Conservation (phyloP, 2,329 filamentous ascomycete species). For the Diaporthe helianthi region DNA sequence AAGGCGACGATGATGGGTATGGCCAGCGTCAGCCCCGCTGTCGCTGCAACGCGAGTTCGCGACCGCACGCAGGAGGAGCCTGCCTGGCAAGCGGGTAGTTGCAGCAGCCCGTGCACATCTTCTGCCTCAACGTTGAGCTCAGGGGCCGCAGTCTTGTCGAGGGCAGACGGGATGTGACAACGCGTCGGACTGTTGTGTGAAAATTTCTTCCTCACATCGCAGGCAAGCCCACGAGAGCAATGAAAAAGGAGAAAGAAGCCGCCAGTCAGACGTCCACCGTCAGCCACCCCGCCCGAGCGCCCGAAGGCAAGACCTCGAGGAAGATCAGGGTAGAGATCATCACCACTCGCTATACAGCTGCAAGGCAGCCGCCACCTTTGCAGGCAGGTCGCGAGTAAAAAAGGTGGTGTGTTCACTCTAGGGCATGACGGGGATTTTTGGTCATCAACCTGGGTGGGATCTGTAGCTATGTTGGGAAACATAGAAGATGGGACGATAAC, state of each 20-base stretch:
- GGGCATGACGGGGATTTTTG: constrained; percentile 79
- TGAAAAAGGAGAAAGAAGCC: constrained; percentile 46
- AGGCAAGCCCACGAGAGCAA: constrained; percentile 30
- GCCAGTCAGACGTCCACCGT: constrained; percentile 90
- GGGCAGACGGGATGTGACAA: too few relatives aligned
- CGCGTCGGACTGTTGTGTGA: too few relatives aligned
- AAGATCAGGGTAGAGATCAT: constrained; percentile 86
- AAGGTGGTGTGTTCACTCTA: constrained; percentile 78
- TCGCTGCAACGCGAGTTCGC: neutral
- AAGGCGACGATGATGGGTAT: neutral
- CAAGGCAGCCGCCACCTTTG: constrained; percentile 62
- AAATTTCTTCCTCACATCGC: constrained; percentile 31
- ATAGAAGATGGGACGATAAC: constrained; percentile 88
- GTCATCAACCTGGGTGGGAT: constrained; percentile 96
- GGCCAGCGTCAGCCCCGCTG: neutral
- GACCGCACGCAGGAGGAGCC: too few relatives aligned
- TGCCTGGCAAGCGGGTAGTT: too few relatives aligned
- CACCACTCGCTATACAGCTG: constrained; percentile 84
- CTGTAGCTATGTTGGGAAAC: constrained; percentile 92
- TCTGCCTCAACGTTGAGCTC: too few relatives aligned
- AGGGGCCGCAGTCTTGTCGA: too few relatives aligned
- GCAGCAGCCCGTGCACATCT: too few relatives aligned
- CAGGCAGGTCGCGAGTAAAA: constrained; percentile 65
- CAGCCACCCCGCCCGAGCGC: constrained; percentile 79
- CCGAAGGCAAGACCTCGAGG: constrained; percentile 73